A percentile compares a stretch with the other conserved stretches of the same genome.
Evolutionary conservation across 257 asterid species (phyloP).

Genomic region (Craterostigma plantagineum): DNA sequence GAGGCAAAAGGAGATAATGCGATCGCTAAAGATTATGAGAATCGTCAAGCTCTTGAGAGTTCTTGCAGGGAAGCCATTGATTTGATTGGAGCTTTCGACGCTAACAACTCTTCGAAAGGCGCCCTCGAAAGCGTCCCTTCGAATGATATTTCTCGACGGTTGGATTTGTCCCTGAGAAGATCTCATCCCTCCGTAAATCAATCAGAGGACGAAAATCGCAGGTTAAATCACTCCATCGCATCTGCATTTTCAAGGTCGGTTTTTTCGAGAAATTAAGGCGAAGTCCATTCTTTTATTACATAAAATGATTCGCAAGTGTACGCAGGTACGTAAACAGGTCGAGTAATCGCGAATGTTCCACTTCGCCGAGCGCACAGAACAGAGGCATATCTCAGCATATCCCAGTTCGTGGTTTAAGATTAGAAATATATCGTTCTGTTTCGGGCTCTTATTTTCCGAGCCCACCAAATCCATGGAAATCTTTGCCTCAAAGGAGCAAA

Average conservation of each 20-base stretch:
- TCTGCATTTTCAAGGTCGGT: conserved; percentile 89
- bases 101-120: conserved; percentile 18
- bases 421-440: conserved; percentile 23
- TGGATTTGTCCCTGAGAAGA: conserved; percentile 77
- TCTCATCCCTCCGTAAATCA: no score
- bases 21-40: conserved; percentile 4
- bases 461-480: conserved; percentile 14
- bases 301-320: neutral
- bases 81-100: conserved; percentile 65
- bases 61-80: conserved; percentile 58
- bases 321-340: neutral
- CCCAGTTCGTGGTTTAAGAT: conserved; percentile 34
- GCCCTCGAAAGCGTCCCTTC: conserved; percentile 18
- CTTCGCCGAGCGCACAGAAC: neutral
- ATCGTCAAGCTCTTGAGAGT: conserved; percentile 13
- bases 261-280: conserved; percentile 3
- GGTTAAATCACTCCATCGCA: conserved; percentile 67
- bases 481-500: conserved; percentile 18
- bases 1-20: conserved; percentile 15
- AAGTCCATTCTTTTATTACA: neutral
- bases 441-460: conserved; percentile 28
- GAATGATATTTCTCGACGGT: conserved; percentile 25
- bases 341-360: neutral
- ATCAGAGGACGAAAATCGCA: conserved; percentile 40
- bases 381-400: conserved; percentile 29